A percentile compares a stretch with the other conserved stretches of the same genome.
Conservation (phyloP, 2,329 filamentous ascomycete species). For the Xylaria multiplex region DNA sequence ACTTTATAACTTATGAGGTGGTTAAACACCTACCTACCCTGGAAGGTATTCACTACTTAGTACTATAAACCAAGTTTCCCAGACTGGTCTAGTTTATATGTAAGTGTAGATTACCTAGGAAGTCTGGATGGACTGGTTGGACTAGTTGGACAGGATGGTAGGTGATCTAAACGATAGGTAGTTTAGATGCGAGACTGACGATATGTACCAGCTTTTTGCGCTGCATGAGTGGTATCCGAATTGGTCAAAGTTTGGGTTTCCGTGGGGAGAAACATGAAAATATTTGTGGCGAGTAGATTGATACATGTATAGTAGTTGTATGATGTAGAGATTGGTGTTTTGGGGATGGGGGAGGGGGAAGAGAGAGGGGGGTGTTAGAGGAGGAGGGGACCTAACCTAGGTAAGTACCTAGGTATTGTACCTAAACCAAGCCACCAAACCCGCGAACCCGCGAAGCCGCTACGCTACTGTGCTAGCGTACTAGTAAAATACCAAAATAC, state of each 20-base stretch:
- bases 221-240: slow-evolving; percentile 14
- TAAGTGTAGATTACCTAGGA: too few relatives aligned
- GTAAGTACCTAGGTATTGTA: too few relatives aligned
- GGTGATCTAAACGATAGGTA: too few relatives aligned
- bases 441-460: neutral
- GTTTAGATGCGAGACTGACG: slow-evolving; percentile 4
- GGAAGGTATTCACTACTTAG: slow-evolving; percentile 13
- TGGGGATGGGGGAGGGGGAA: too few relatives aligned
- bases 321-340: too few relatives aligned
- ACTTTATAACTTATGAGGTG: slow-evolving; percentile 19
- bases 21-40: slow-evolving; percentile 29
- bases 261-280: slow-evolving; percentile 23
- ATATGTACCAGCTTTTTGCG: slow-evolving; percentile 16
- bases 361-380: too few relatives aligned
- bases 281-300: slow-evolving; percentile 27
- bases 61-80: slow-evolving; percentile 8
- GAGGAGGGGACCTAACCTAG: too few relatives aligned
- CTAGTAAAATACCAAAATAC: too few relatives aligned
- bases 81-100: neutral
- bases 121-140: too few relatives aligned
- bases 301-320: neutral
- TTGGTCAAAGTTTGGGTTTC: slow-evolving; percentile 17
- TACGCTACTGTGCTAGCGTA: slow-evolving; percentile 16
- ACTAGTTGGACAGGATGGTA: too few relatives aligned
- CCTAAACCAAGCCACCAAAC: slow-evolving; percentile 8